These are phyloP conservation scores for Globisporangium rhizosaccharum DNA, from an alignment of 352 stramenopile genomes.

Conservation along the genomic window DNA sequence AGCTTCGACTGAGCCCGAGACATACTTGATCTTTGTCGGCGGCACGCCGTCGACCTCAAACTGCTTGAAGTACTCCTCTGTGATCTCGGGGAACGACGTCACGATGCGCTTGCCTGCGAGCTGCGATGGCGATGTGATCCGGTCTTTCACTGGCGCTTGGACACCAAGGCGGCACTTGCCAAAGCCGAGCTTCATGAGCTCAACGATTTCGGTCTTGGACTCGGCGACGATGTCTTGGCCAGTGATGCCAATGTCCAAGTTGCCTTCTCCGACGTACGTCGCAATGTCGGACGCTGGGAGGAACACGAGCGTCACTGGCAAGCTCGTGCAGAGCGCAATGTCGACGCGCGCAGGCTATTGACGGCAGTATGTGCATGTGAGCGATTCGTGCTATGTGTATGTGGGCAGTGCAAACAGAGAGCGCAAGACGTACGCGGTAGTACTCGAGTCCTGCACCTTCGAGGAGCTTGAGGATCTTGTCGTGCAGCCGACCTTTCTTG, in stretches of 20 bases:
- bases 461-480: slow-evolving; percentile 95
- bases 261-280: slow-evolving; percentile 96
- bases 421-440: slow-evolving; percentile 57
- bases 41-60: slow-evolving; percentile 66
- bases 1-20: slow-evolving; percentile 97
- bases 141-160: slow-evolving; percentile 89
- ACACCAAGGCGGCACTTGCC: slow-evolving; percentile 95
- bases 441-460: slow-evolving; percentile 95
- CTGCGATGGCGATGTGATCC: slow-evolving; percentile 71
- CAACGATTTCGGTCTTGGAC: slow-evolving; percentile 85
- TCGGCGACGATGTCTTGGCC: slow-evolving; percentile 94
- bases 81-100: slow-evolving; percentile 95
- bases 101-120: slow-evolving; percentile 96
- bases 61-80: slow-evolving; percentile 92
- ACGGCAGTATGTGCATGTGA: neutral
- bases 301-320: slow-evolving; percentile 97
- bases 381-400: neutral
- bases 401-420: neutral
- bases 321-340: slow-evolving; percentile 90
- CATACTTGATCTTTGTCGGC: slow-evolving; percentile 92
- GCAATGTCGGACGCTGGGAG: slow-evolving; percentile 96
- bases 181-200: slow-evolving; percentile 94
- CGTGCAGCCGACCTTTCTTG: slow-evolving; percentile 97
- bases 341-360: slow-evolving; percentile 77
- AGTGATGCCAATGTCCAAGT: slow-evolving; percentile 98